These are phyloP conservation scores for Corchorus olitorius DNA, from an alignment of 345 rosid species.

Conservation along the genomic window DNA sequence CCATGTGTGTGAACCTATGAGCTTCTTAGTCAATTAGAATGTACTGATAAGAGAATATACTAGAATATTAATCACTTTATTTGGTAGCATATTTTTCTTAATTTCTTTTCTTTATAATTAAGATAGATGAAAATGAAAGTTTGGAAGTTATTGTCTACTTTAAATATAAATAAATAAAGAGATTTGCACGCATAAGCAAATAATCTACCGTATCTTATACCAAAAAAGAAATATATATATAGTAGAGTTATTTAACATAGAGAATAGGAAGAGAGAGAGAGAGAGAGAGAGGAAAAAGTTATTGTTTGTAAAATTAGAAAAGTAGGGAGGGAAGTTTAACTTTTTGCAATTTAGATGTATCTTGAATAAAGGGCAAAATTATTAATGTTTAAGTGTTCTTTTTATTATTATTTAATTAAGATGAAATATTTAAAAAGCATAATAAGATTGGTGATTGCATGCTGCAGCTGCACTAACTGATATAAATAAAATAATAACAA, in stretches of 20 bases:
- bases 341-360: conserved; percentile 7
- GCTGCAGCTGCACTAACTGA: background rate
- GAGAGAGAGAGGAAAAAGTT: background rate
- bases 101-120: background rate
- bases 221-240: background rate
- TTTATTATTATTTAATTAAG: background rate
- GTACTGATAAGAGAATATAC: background rate
- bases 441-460: background rate
- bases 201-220: conserved; percentile 6
- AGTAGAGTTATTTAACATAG: background rate
- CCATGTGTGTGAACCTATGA: conserved; percentile 6
- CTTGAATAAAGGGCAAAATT: background rate
- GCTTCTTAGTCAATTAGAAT: background rate
- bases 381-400: background rate
- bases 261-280: background rate
- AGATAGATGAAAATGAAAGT: background rate
- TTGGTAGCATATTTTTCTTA: background rate
- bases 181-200: conserved; percentile 11
- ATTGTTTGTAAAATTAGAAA: background rate
- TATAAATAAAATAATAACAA: background rate
- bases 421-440: background rate
- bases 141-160: background rate
- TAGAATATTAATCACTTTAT: background rate
- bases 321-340: background rate
- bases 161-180: background rate